A percentile compares a stretch with the other conserved stretches of the same genome.
Conservation (phyloP, 2,329 filamentous ascomycete species). For the Cladosporium sp. region DNA sequence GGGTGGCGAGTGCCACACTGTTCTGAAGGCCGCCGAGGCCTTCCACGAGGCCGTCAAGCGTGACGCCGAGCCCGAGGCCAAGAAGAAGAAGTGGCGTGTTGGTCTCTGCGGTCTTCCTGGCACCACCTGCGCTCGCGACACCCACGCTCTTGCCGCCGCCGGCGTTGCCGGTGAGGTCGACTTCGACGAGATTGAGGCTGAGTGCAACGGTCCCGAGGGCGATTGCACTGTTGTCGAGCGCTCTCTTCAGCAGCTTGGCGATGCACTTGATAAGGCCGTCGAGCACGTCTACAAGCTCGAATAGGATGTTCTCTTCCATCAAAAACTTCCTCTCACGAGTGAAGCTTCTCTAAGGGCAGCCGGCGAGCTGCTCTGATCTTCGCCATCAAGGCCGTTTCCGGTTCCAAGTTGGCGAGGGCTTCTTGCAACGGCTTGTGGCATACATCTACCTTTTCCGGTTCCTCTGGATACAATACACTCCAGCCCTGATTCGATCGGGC, state of each 20-base stretch:
- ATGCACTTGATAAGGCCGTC: conserved; percentile 10
- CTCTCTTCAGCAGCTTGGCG: conserved; percentile 15
- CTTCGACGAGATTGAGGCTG: conserved; percentile 10
- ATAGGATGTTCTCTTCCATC: no score
- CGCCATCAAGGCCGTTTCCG: background rate
- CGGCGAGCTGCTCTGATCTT: conserved; percentile 2
- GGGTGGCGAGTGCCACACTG: conserved; percentile 23
- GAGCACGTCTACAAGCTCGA: conserved; percentile 7
- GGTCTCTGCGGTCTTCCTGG: conserved; percentile 5
- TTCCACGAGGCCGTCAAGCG: conserved; percentile 18
- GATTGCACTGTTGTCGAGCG: conserved; percentile 16
- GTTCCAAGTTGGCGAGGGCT: background rate
- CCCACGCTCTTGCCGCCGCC: background rate
- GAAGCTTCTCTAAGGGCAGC: background rate
- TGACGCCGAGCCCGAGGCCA: conserved; percentile 17
- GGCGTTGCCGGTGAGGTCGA: background rate
- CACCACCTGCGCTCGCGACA: conserved; percentile 9
- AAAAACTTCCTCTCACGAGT: no score
- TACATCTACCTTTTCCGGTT: background rate
- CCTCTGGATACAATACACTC: background rate
- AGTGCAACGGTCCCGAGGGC: conserved; percentile 14
- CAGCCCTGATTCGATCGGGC: background rate
- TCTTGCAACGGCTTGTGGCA: background rate
- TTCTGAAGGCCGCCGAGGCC: conserved; percentile 23
- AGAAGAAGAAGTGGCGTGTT: conserved; percentile 8